These are phyloP conservation scores for Penicillium crustosum DNA, from an alignment of 2,329 filamentous ascomycete genomes.

Conservation along the genomic window DNA sequence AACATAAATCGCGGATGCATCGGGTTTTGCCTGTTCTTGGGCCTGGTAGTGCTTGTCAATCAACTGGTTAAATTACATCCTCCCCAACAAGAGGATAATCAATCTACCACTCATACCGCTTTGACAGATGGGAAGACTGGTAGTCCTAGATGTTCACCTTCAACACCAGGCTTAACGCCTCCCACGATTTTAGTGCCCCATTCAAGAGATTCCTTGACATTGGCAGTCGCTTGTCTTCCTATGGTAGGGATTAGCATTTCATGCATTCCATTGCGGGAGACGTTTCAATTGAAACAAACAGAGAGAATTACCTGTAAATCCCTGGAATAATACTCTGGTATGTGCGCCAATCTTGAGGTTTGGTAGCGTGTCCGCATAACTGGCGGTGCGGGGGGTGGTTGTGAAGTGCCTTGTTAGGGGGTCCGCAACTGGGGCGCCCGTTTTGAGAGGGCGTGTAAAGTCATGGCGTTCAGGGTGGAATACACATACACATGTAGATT, in stretches of 20 bases:
- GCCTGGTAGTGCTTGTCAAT: constrained; percentile 47
- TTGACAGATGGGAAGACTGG: constrained; percentile 69
- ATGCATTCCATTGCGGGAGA: background rate
- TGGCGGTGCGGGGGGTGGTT: constrained; percentile 28
- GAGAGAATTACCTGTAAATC: constrained; percentile 59
- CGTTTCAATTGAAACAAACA: background rate
- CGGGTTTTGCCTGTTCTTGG: constrained; percentile 67
- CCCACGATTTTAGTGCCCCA: constrained; percentile 81
- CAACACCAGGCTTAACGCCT: constrained; percentile 69
- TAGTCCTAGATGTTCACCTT: constrained; percentile 69
- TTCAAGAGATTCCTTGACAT: constrained; percentile 71
- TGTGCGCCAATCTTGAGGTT: constrained; percentile 67
- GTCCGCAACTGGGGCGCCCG: constrained; percentile 17
- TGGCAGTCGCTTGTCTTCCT: constrained; percentile 60
- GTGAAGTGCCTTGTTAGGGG: constrained; percentile 31
- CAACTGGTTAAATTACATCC: background rate
- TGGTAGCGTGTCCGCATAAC: constrained; percentile 61
- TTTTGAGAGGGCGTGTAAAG: constrained; percentile 24
- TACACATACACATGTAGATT: background rate
- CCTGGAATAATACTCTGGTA: constrained; percentile 69
- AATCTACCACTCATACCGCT: constrained; percentile 42
- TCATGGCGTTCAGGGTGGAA: constrained; percentile 11
- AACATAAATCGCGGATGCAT: constrained; percentile 78
- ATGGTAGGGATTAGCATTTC: constrained; percentile 7
- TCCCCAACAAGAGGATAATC: background rate